Conservation (phyloP, 768 basidiomycete species). For the Hygrophorus russula region DNA sequence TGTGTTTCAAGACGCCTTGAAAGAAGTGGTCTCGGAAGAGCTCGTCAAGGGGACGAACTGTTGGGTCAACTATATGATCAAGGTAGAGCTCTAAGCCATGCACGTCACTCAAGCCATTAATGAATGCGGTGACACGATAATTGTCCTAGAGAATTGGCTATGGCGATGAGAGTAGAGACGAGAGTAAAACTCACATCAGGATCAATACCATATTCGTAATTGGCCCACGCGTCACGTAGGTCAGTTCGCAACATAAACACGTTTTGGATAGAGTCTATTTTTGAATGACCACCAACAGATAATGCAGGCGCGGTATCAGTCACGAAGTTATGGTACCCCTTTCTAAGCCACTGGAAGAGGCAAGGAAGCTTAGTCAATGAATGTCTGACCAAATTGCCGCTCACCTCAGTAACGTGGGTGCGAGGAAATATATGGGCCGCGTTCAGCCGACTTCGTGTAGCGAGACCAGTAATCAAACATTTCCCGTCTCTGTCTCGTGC, state of each 20-base stretch:
- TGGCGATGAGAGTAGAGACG: neutral
- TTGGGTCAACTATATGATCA: constrained; percentile 19
- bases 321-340: constrained; percentile 11
- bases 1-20: constrained; percentile 22
- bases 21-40: constrained; percentile 21
- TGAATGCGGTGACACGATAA: constrained; percentile 19
- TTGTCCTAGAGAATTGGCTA: constrained; percentile 13
- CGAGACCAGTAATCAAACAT: constrained; percentile 9
- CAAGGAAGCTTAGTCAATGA: constrained; percentile 3
- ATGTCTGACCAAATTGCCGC: neutral
- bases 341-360: constrained; percentile 11
- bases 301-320: constrained; percentile 9
- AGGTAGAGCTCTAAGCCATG: constrained; percentile 14
- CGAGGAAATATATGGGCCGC: constrained; percentile 15
- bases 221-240: constrained; percentile 14
- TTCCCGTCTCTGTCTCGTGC: constrained; percentile 9
- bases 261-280: constrained; percentile 17
- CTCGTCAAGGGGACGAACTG: constrained; percentile 19
- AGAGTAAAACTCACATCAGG: constrained; percentile 13
- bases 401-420: constrained; percentile 15
- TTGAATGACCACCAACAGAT: constrained; percentile 9
- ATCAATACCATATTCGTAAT: constrained; percentile 17
- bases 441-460: constrained; percentile 8
- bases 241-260: constrained; percentile 16
- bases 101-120: constrained; percentile 15